Conservation (phyloP, 257 asterid genomes). For the Jaltomata sinuosa region DNA sequence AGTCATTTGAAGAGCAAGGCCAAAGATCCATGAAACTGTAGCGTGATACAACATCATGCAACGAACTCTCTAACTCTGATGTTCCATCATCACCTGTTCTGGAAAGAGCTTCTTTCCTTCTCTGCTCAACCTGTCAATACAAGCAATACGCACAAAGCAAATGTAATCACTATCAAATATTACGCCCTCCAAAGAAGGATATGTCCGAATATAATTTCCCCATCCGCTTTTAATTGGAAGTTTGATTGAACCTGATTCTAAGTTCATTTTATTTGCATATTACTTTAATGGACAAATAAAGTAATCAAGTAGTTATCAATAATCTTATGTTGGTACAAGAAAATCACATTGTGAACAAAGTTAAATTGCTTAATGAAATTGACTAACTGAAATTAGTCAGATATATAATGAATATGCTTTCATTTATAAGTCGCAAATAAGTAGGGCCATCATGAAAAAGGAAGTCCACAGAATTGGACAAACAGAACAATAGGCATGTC, state of each 20-base stretch:
- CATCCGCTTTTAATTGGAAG: background rate
- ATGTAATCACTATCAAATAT: background rate
- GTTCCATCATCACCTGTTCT: slow-evolving; percentile 61
- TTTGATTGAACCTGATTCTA: background rate
- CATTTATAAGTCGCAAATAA: background rate
- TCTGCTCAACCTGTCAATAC: slow-evolving; percentile 73
- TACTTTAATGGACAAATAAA: background rate
- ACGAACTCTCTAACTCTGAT: slow-evolving; percentile 53
- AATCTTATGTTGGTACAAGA: background rate
- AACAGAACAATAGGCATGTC: background rate
- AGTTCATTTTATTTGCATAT: background rate
- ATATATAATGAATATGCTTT: background rate
- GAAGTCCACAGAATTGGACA: background rate
- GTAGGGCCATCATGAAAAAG: background rate
- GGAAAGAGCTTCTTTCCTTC: slow-evolving; percentile 89
- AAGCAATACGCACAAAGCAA: background rate
- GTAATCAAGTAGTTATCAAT: background rate
- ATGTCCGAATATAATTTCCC: background rate
- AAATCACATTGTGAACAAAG: background rate
- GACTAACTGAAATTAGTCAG: background rate
- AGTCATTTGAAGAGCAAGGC: slow-evolving; percentile 94
- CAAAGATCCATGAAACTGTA: slow-evolving; percentile 91
- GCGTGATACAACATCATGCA: slow-evolving; percentile 83
- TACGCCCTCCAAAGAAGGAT: background rate
- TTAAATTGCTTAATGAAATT: background rate